These are phyloP conservation scores for Cordyceps cicadae DNA, from an alignment of 2,329 filamentous ascomycete species.

Conservation along the genomic window DNA sequence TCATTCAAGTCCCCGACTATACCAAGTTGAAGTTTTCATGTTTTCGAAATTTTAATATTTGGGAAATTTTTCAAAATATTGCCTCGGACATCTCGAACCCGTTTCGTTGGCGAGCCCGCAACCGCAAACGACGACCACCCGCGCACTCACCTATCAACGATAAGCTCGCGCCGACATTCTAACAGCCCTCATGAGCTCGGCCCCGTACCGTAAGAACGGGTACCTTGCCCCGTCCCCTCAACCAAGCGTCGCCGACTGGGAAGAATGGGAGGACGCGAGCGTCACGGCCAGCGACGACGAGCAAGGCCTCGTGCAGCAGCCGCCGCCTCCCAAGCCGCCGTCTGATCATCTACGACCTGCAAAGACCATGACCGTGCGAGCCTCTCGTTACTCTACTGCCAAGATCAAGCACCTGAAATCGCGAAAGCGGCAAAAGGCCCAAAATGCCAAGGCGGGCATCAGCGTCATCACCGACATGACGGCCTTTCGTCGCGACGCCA, in stretches of 20 bases:
- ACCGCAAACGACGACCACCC: not conserved
- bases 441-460: conserved; percentile 56
- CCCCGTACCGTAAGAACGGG: conserved; percentile 14
- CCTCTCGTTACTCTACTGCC: conserved; percentile 30
- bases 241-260: conserved; percentile 37
- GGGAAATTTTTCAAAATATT: not conserved
- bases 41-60: too few relatives aligned
- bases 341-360: conserved; percentile 1
- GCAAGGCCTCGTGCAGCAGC: conserved; percentile 23
- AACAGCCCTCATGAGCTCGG: not conserved
- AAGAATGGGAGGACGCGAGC: conserved; percentile 46
- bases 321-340: not conserved
- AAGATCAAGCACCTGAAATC: conserved; percentile 46
- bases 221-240: conserved; percentile 12
- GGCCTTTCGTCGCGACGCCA: conserved; percentile 34
- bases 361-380: conserved; percentile 16
- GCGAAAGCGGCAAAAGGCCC: conserved; percentile 50
- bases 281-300: conserved; percentile 33
- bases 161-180: conserved; percentile 3
- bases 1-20: not conserved
- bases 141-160: not conserved
- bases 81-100: not conserved
- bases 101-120: not conserved
- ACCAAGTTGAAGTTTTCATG: conserved; percentile 3
- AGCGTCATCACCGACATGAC: conserved; percentile 63